Evolutionary conservation across 176 grass and related monocot genomes (phyloP).

Genomic region (Zoysia pacifica): DNA sequence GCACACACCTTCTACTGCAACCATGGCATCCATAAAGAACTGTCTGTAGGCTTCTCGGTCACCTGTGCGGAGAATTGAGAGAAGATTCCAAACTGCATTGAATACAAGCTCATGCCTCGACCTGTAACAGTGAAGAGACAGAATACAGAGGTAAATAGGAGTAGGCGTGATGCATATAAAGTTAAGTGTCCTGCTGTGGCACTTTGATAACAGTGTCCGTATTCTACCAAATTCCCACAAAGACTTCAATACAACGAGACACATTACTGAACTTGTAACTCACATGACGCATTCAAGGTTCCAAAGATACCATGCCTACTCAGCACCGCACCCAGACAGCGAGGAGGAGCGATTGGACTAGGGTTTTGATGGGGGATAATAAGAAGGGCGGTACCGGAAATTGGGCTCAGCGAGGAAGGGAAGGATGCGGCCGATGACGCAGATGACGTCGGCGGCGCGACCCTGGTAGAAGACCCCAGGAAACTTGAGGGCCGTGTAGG

Average conservation of each 20-base stretch:
- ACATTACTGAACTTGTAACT: not conserved
- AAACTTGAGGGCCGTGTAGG: slow-evolving; percentile 65
- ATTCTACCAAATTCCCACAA: not conserved
- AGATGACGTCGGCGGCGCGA: slow-evolving; percentile 65
- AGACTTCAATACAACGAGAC: not conserved
- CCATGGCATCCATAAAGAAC: slow-evolving; percentile 87
- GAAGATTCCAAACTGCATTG: slow-evolving; percentile 71
- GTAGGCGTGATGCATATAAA: not conserved
- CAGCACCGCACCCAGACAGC: not conserved
- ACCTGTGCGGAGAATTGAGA: slow-evolving; percentile 77
- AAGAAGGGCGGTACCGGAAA: slow-evolving; percentile 51
- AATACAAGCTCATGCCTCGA: slow-evolving; percentile 64
- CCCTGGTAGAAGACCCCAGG: slow-evolving; percentile 91
- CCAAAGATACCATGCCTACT: not conserved
- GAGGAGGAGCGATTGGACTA: slow-evolving; percentile 8
- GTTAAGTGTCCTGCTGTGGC: not conserved
- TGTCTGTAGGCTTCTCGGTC: slow-evolving; percentile 82
- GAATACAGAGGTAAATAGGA: slow-evolving; percentile 2
- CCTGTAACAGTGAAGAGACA: slow-evolving; percentile 41
- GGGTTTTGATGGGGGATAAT: not conserved
- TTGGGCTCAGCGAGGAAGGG: slow-evolving; percentile 77
- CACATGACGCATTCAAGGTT: not conserved
- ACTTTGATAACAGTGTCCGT: not conserved
- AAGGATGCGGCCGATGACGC: slow-evolving; percentile 73
- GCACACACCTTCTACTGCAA: slow-evolving; percentile 61